phyloP scores from a whole-genome alignment of 1,284 basidiomycete species.

The Tylopilus sp. region DNA sequence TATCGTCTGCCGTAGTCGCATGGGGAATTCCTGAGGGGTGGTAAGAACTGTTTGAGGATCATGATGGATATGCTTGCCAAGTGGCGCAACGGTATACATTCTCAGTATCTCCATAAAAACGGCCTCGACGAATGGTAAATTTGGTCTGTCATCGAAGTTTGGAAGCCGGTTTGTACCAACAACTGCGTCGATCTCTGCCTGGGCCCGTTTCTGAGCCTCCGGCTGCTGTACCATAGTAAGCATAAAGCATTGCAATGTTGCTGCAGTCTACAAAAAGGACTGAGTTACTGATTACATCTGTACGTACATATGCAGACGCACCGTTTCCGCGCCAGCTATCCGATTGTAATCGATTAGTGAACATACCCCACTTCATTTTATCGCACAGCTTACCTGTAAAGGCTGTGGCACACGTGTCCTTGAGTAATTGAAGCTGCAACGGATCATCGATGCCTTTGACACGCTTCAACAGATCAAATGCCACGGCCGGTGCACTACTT shows the following conservation, averaged over 20 bases:
- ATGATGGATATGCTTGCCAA: slow-evolving; percentile 15
- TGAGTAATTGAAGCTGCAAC: slow-evolving; percentile 16
- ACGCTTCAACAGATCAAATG: too few species aligned
- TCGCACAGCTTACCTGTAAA: slow-evolving; percentile 31
- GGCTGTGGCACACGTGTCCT: slow-evolving; percentile 16
- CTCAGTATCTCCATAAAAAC: slow-evolving; percentile 29
- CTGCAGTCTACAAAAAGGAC: too few species aligned
- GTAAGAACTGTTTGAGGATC: slow-evolving; percentile 14
- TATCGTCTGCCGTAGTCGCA: slow-evolving; percentile 46
- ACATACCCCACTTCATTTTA: too few species aligned
- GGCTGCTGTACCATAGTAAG: slow-evolving; percentile 28
- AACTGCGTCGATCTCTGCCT: slow-evolving; percentile 26
- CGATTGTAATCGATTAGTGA: too few species aligned
- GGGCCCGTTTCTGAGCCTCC: slow-evolving; percentile 21
- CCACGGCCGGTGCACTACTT: too few species aligned
- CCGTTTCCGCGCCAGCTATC: too few species aligned
- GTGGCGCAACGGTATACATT: slow-evolving; percentile 24
- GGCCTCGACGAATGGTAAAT: slow-evolving; percentile 28
- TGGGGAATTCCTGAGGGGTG: slow-evolving; percentile 37
- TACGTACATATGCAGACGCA: too few species aligned
- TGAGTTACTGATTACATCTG: too few species aligned
- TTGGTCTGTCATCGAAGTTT: slow-evolving; percentile 19
- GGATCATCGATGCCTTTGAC: slow-evolving; percentile 4
- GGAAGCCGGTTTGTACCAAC: slow-evolving; percentile 27
- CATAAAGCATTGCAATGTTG: slow-evolving; percentile 17